These are phyloP conservation scores for Priceomyces fermenticarens DNA, from an alignment of 805 yeast genomes.

Conservation along the genomic window DNA sequence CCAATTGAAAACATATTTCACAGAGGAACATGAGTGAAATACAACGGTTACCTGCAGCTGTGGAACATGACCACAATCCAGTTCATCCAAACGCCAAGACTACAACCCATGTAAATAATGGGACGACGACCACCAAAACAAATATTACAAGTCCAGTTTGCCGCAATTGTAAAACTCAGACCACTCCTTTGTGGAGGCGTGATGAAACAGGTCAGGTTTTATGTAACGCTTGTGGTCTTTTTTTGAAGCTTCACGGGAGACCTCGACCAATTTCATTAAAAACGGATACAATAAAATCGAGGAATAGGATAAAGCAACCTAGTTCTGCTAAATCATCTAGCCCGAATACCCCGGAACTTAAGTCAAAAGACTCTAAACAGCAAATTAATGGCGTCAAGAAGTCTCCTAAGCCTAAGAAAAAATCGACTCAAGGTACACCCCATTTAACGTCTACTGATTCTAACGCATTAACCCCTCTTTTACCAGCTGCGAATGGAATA, in stretches of 20 bases:
- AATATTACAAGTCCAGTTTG: slow-evolving; percentile 70
- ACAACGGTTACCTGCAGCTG: slow-evolving; percentile 12
- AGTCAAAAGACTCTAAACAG: slow-evolving; percentile 43
- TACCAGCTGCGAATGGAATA: slow-evolving; percentile 19
- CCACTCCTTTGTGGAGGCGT: slow-evolving; percentile 93
- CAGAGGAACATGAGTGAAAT: slow-evolving; percentile 16
- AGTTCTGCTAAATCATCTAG: slow-evolving; percentile 35
- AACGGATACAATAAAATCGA: slow-evolving; percentile 87
- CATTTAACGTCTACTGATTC: slow-evolving; percentile 9
- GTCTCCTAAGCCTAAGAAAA: slow-evolving; percentile 21
- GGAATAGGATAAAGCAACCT: slow-evolving; percentile 75
- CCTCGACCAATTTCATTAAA: slow-evolving; percentile 89
- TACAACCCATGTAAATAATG: slow-evolving; percentile 55
- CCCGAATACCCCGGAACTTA: slow-evolving; percentile 57
- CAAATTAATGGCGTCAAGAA: slow-evolving; percentile 15
- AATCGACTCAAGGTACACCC: slow-evolving; percentile 6
- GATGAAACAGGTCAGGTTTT: slow-evolving; percentile 77
- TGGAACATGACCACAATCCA: slow-evolving; percentile 23
- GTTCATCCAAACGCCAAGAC: slow-evolving; percentile 64
- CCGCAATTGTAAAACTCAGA: slow-evolving; percentile 86
- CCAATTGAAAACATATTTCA: not conserved
- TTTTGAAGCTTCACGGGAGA: slow-evolving; percentile 85
- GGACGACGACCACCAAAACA: slow-evolving; percentile 62
- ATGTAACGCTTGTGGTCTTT: slow-evolving; percentile 93
- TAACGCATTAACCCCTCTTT: slow-evolving; percentile 22